These are phyloP conservation scores for Dalechampia spathulata DNA, from an alignment of 441 rosid genomes.

Conservation along the genomic window DNA sequence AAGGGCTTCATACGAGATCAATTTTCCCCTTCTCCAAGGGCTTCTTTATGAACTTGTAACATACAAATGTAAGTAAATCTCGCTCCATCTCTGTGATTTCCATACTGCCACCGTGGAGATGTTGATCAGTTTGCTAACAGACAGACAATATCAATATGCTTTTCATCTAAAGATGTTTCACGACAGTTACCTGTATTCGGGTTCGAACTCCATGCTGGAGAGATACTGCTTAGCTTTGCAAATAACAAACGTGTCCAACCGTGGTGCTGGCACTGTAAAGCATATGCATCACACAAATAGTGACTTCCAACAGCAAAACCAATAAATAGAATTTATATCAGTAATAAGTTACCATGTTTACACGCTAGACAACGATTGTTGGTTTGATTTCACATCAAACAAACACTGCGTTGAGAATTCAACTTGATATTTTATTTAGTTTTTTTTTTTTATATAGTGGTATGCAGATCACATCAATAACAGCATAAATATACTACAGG, in stretches of 20 bases:
- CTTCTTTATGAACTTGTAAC: conserved; percentile 42
- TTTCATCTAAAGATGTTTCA: too few relatives aligned
- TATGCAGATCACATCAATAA: too few relatives aligned
- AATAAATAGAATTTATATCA: too few relatives aligned
- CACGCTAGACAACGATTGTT: too few relatives aligned
- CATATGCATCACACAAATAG: background rate
- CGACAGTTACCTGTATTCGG: conserved; percentile 28
- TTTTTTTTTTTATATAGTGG: too few relatives aligned
- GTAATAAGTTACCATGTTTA: too few relatives aligned
- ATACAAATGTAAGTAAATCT: conserved; percentile 37
- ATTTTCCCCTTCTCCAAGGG: conserved; percentile 35
- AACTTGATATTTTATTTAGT: too few relatives aligned
- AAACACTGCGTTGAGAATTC: too few relatives aligned
- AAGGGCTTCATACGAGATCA: conserved; percentile 31
- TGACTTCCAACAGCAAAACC: too few relatives aligned
- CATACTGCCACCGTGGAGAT: conserved; percentile 18
- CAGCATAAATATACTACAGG: too few relatives aligned
- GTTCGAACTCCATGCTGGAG: conserved; percentile 23
- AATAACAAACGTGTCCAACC: conserved; percentile 57
- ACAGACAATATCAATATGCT: background rate
- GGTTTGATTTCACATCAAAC: too few relatives aligned
- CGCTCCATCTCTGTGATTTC: conserved; percentile 40
- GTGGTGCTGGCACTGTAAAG: conserved; percentile 52
- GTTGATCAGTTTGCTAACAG: background rate
- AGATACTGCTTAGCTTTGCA: conserved; percentile 47